Evolutionary conservation across 768 basidiomycete species (phyloP).

Genomic region (Nidularia pulvinata): DNA sequence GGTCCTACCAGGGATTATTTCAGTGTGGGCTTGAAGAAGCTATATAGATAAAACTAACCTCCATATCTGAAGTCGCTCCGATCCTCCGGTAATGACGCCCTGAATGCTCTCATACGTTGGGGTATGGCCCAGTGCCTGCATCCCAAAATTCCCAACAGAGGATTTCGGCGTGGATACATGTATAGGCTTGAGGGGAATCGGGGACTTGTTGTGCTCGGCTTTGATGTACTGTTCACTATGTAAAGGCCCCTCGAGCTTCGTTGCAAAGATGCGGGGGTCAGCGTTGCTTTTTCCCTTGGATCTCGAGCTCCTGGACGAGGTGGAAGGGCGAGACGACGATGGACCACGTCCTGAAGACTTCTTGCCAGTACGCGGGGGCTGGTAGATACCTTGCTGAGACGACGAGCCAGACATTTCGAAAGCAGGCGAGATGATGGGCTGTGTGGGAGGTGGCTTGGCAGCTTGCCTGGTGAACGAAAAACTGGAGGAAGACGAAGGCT

Average conservation of each 20-base stretch:
- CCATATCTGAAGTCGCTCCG: conserved; percentile 26
- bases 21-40: not conserved
- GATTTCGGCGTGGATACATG: conserved; percentile 34
- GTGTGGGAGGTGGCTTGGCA: conserved; percentile 5
- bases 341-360: not conserved
- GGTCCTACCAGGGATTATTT: conserved; percentile 21
- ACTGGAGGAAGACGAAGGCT: conserved; percentile 1
- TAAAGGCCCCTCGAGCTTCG: conserved; percentile 25
- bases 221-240: conserved; percentile 30
- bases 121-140: conserved; percentile 17
- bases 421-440: conserved; percentile 11
- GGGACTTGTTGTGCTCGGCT: conserved; percentile 24
- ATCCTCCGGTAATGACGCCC: conserved; percentile 20
- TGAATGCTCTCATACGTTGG: conserved; percentile 30
- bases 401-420: conserved; percentile 9
- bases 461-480: not conserved
- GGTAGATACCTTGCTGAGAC: conserved; percentile 11
- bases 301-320: conserved; percentile 2
- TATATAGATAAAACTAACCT: conserved; percentile 32
- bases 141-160: conserved; percentile 37
- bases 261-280: conserved; percentile 8
- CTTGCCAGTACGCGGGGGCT: conserved; percentile 8
- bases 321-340: conserved; percentile 1
- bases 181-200: conserved; percentile 23
- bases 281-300: conserved; percentile 2